Conservation (phyloP, 345 rosid species). For the Aquilaria sinensis region DNA sequence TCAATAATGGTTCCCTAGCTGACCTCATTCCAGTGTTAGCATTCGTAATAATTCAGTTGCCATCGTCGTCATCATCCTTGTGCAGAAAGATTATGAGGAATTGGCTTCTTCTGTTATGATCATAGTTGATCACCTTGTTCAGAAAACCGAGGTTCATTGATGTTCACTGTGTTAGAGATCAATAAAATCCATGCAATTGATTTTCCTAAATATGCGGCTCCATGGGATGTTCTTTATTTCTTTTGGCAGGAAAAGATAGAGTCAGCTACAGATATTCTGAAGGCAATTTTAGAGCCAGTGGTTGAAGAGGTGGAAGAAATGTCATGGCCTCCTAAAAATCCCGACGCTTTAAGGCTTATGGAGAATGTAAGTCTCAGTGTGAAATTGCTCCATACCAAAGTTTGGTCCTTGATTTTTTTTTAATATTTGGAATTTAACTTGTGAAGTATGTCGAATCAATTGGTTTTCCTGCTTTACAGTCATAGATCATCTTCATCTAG, state of each 20-base stretch:
- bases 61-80: constrained; percentile 8
- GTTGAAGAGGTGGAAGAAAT: constrained; percentile 63
- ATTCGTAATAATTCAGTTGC: constrained; percentile 12
- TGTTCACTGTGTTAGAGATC: constrained; percentile 10
- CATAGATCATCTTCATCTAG: too few relatives aligned
- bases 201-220: not conserved
- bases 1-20: constrained; percentile 10
- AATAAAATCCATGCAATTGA: not conserved
- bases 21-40: constrained; percentile 7
- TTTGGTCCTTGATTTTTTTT: too few relatives aligned
- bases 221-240: not conserved
- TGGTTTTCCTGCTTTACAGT: too few relatives aligned
- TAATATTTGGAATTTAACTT: too few relatives aligned
- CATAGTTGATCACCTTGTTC: constrained; percentile 77
- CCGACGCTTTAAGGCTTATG: constrained; percentile 61
- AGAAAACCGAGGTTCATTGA: constrained; percentile 58
- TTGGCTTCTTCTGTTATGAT: constrained; percentile 71
- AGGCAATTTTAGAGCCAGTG: constrained; percentile 63
- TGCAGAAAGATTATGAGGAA: constrained; percentile 94
- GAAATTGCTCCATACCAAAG: not conserved
- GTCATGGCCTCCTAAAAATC: constrained; percentile 80
- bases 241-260: constrained; percentile 71
- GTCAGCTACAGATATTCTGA: constrained; percentile 79
- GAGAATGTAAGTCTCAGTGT: constrained; percentile 37
- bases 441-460: too few relatives aligned